These are phyloP conservation scores for Pleurotus tuoliensis DNA, from an alignment of 768 basidiomycete genomes.

Conservation along the genomic window DNA sequence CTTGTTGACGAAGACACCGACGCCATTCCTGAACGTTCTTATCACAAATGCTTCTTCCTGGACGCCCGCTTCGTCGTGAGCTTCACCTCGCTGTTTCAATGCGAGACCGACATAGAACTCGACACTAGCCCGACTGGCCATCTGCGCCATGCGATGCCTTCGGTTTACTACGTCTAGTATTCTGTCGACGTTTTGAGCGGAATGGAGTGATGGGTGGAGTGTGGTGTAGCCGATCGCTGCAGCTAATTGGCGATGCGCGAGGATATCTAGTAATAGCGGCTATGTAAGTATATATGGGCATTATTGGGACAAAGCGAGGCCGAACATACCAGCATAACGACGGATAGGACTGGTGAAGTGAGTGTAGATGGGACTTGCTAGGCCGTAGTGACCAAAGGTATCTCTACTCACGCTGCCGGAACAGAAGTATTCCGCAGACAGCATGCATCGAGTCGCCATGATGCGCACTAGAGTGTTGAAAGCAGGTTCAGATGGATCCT, in stretches of 20 bases:
- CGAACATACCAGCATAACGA: slow-evolving; percentile 77
- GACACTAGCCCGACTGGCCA: slow-evolving; percentile 93
- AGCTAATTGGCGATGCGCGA: slow-evolving; percentile 89
- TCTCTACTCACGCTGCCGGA: slow-evolving; percentile 91
- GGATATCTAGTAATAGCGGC: slow-evolving; percentile 57
- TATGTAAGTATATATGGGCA: not conserved
- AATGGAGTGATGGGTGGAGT: slow-evolving; percentile 84
- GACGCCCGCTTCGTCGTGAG: slow-evolving; percentile 38
- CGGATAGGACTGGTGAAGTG: slow-evolving; percentile 98
- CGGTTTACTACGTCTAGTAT: slow-evolving; percentile 84
- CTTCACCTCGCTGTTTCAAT: slow-evolving; percentile 62
- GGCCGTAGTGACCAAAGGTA: slow-evolving; percentile 94
- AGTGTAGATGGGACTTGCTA: slow-evolving; percentile 96
- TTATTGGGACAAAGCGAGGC: not conserved
- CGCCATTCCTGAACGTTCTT: slow-evolving; percentile 87
- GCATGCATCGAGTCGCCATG: slow-evolving; percentile 99
- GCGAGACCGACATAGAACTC: slow-evolving; percentile 98
- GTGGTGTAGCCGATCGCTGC: slow-evolving; percentile 84
- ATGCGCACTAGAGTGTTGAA: slow-evolving; percentile 98
- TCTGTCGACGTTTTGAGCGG: slow-evolving; percentile 83
- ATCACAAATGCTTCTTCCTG: slow-evolving; percentile 90
- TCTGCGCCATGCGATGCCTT: slow-evolving; percentile 94
- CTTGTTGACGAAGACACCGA: slow-evolving; percentile 96
- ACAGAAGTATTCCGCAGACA: slow-evolving; percentile 97
- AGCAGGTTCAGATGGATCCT: slow-evolving; percentile 82